These are phyloP conservation scores for Malassezia slooffiae DNA, from an alignment of 1,284 basidiomycete genomes.

Conservation along the genomic window DNA sequence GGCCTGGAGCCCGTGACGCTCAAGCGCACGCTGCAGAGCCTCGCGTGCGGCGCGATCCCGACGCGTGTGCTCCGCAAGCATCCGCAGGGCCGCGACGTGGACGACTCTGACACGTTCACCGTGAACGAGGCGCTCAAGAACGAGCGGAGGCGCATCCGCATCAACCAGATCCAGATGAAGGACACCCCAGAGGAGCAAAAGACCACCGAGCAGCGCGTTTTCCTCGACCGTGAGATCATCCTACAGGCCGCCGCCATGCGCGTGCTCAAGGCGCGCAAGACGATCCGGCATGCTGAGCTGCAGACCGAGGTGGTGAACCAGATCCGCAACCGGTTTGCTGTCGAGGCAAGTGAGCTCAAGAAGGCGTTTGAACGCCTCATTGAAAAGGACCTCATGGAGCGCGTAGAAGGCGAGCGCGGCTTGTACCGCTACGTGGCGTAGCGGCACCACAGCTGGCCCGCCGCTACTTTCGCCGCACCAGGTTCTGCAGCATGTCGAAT, in stretches of 20 bases:
- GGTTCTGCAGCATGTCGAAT: conserved; percentile 83
- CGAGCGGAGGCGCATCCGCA: conserved; percentile 67
- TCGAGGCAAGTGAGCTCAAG: conserved; percentile 42
- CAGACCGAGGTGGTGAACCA: conserved; percentile 36
- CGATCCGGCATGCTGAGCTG: conserved; percentile 35
- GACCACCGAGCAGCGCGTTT: conserved; percentile 69
- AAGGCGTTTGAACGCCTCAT: conserved; percentile 43
- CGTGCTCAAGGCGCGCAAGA: conserved; percentile 43
- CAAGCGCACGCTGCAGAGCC: conserved; percentile 72
- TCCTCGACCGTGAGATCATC: conserved; percentile 71
- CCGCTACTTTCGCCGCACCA: conserved; percentile 61
- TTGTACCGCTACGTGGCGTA: conserved; percentile 43
- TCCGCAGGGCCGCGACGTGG: conserved; percentile 68
- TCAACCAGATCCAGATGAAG: conserved; percentile 91
- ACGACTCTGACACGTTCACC: conserved; percentile 63
- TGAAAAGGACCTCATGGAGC: conserved; percentile 43
- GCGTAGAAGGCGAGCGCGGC: conserved; percentile 36
- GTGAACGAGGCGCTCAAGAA: conserved; percentile 79
- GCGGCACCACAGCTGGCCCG: not conserved
- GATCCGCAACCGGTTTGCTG: conserved; percentile 34
- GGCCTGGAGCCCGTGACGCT: conserved; percentile 59
- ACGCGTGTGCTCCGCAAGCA: conserved; percentile 67
- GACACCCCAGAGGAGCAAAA: conserved; percentile 78
- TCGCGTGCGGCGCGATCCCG: conserved; percentile 73
- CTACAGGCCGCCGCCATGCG: conserved; percentile 73